Base-by-base conservation (phyloP, 2,329 filamentous ascomycete species). In the Microcyclosporella mali region DNA sequence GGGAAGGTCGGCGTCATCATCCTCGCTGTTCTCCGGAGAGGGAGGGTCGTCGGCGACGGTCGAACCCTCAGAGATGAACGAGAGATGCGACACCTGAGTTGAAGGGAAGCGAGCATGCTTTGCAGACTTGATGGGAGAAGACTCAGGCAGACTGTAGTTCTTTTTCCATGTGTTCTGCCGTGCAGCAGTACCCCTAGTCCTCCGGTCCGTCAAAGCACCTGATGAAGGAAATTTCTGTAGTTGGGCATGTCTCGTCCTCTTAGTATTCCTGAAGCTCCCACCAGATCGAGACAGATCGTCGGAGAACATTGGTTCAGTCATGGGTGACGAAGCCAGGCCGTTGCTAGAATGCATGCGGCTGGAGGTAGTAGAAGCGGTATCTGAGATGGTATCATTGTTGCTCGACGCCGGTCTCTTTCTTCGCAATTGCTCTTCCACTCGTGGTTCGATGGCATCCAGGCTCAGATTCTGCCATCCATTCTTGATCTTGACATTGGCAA, bases 401-500 rank as follows among this genome's bases (percentile, higher is more conserved):
- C 51, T 55, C 28, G 71, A 73, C 52, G 72, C 72, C 41, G 82
- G 73, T 56, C 84, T 78, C 68, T 83, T 85, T 56, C 82, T 77
- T 68, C 84, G 79, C 62, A 89, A 74, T 67, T 90, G 79, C 62
- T 88, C 79, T 62, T 90, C 84, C 50, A 90, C 72, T 63, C 83
- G 85, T 39, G 88, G 87, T 68, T 94, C 88, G 68, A 95, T 87
- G 49, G 75, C 82, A 63, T 88, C 86, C 60, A 94, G 79, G 50
- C 84, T 86, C 63, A 94, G 77, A 66, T 92, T 86, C 68, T 95
- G 85, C 82, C 88, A 94, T 64, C 89, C 89, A 70, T 94, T 85
- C 69, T 94, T 88, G 55, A 92, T 88, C 71, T 97, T 97, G 77
- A 95, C 92, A 67, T 94, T 92, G 63, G 92, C 92, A 52, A 97